Evolutionary conservation across 352 stramenopile species (phyloP).

Genomic region (Globisporangium nunn): DNA sequence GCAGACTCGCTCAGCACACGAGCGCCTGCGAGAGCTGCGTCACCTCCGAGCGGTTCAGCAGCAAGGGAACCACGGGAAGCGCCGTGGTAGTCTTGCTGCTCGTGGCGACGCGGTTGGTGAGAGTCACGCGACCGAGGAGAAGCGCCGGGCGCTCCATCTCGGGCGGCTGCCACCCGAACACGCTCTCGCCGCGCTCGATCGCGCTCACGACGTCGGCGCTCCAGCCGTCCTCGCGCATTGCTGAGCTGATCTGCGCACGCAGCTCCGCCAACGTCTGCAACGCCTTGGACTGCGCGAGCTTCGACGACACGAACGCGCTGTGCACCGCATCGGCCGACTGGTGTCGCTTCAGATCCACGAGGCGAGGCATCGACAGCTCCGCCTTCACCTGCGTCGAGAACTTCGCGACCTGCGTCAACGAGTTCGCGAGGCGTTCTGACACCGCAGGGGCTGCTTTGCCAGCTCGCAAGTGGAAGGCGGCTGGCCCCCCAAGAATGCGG

Average conservation of each 20-base stretch:
- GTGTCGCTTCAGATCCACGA: conserved; percentile 46
- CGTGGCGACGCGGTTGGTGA: conserved; percentile 10
- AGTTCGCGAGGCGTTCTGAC: conserved; percentile 26
- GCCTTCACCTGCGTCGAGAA: conserved; percentile 49
- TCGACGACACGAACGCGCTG: conserved; percentile 39
- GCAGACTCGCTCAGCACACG: conserved; percentile 23
- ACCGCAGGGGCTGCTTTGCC: background rate
- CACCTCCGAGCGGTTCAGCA: conserved; percentile 42
- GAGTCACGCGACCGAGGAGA: conserved; percentile 50
- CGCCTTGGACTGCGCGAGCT: conserved; percentile 39
- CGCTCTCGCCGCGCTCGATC: conserved; percentile 49
- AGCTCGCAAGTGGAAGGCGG: background rate
- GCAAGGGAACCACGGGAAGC: conserved; percentile 20
- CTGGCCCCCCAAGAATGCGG: conserved; percentile 23
- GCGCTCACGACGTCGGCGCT: conserved; percentile 46
- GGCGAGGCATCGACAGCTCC: conserved; percentile 54
- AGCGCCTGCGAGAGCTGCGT: conserved; percentile 34
- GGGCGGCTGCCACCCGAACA: conserved; percentile 70
- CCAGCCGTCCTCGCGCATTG: conserved; percentile 47
- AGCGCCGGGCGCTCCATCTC: conserved; percentile 66
- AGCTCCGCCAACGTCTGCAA: conserved; percentile 33
- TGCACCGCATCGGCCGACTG: conserved; percentile 16
- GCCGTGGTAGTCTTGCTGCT: background rate
- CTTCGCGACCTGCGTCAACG: conserved; percentile 35
- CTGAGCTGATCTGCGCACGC: conserved; percentile 31